These are phyloP conservation scores for Scheffersomyces lignosus DNA, from an alignment of 805 yeast genomes.

Conservation along the genomic window DNA sequence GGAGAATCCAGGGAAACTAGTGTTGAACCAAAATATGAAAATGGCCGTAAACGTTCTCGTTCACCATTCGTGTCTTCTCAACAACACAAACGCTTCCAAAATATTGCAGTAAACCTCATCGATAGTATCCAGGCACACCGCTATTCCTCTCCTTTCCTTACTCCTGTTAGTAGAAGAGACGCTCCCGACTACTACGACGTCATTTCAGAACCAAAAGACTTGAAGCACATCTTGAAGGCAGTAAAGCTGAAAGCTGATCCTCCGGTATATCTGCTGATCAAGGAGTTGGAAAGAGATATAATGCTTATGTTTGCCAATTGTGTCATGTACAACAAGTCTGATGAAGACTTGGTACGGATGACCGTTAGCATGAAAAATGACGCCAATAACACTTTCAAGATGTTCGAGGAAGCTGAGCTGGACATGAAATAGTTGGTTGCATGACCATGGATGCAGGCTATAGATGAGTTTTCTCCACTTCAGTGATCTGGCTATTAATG, in stretches of 20 bases:
- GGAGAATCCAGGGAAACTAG: constrained; percentile 2
- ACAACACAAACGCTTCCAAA: constrained; percentile 56
- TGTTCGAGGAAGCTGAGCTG: constrained; percentile 58
- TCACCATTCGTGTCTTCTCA: constrained; percentile 13
- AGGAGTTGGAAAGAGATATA: constrained; percentile 65
- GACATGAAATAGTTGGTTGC: constrained; percentile 8
- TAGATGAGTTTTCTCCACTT: no score
- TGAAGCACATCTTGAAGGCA: constrained; percentile 58
- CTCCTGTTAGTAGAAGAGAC: constrained; percentile 64
- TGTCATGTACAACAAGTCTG: constrained; percentile 73
- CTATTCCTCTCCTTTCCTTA: constrained; percentile 70
- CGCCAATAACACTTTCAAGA: constrained; percentile 52
- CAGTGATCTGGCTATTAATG: no score
- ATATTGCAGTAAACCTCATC: constrained; percentile 60
- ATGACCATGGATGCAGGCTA: no score
- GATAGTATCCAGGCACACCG: constrained; percentile 67
- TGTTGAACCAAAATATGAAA: constrained; percentile 9
- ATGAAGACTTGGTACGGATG: constrained; percentile 60
- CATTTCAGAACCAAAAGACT: constrained; percentile 62
- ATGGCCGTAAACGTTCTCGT: constrained; percentile 12
- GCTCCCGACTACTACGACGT: constrained; percentile 69
- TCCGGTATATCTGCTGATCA: constrained; percentile 51
- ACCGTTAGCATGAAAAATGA: constrained; percentile 72
- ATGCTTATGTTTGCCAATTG: constrained; percentile 82
- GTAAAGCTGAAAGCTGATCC: constrained; percentile 45